Evolutionary conservation across 768 basidiomycete species (phyloP).

Genomic region (Boletus rubroflammeus): DNA sequence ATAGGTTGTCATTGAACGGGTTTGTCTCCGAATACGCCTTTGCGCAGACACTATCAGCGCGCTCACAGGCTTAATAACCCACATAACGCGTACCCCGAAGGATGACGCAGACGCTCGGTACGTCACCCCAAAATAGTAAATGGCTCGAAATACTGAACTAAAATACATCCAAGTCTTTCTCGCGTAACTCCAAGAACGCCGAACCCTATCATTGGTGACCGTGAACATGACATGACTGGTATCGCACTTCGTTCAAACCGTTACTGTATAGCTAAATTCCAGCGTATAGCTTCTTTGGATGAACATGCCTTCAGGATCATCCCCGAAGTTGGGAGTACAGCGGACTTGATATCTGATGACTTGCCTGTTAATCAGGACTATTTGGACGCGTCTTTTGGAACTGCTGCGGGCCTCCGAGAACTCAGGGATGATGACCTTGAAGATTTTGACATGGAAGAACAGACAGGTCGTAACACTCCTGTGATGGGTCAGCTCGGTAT

Average conservation of each 20-base stretch:
- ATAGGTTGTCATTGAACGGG: slow-evolving; percentile 55
- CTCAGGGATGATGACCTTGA: slow-evolving; percentile 71
- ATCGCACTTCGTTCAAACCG: neutral
- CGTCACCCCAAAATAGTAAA: neutral
- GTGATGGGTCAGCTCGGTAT: slow-evolving; percentile 36
- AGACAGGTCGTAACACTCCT: slow-evolving; percentile 13
- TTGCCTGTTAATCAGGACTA: slow-evolving; percentile 87
- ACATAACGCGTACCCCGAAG: slow-evolving; percentile 45
- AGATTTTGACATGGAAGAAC: slow-evolving; percentile 47
- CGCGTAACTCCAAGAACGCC: slow-evolving; percentile 1
- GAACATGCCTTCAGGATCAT: slow-evolving; percentile 73
- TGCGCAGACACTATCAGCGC: slow-evolving; percentile 75
- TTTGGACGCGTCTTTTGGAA: slow-evolving; percentile 76
- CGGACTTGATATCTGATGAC: slow-evolving; percentile 91
- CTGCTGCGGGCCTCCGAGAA: slow-evolving; percentile 72
- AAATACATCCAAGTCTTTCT: slow-evolving; percentile 10
- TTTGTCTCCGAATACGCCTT: slow-evolving; percentile 57
- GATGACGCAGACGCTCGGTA: slow-evolving; percentile 28
- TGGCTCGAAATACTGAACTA: neutral
- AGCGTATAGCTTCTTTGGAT: slow-evolving; percentile 63
- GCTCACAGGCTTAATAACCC: slow-evolving; percentile 52
- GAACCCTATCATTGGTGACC: slow-evolving; percentile 2
- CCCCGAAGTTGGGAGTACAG: slow-evolving; percentile 73
- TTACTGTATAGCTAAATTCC: slow-evolving; percentile 1
- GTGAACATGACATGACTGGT: slow-evolving; percentile 29